Evolutionary conservation across 2,329 filamentous ascomycete genomes (phyloP).

Genomic region (Fusarium brevicatenulatum): DNA sequence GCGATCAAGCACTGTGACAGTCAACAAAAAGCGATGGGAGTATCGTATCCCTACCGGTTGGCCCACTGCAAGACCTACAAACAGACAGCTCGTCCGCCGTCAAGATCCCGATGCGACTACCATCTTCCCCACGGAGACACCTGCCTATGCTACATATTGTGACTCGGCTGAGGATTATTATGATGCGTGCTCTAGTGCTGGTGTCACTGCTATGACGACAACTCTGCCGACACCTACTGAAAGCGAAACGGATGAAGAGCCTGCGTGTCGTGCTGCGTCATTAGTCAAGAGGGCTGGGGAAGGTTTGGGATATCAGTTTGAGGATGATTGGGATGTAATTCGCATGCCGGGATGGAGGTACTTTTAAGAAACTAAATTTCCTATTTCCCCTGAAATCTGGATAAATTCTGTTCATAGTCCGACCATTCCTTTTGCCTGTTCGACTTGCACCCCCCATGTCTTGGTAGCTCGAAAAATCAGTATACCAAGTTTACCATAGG

Average conservation of each 20-base stretch:
- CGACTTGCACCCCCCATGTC: no score
- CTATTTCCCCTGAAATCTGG: no score
- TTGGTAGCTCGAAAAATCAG: no score
- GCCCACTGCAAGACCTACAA: not conserved
- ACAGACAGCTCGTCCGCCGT: not conserved
- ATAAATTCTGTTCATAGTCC: no score
- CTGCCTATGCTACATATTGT: not conserved
- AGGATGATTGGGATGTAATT: not conserved
- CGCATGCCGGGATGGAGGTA: not conserved
- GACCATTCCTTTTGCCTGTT: no score
- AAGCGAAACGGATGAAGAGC: not conserved
- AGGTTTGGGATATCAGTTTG: not conserved
- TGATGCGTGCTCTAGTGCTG: not conserved
- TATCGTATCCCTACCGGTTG: not conserved
- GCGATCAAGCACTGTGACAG: fast-evolving
- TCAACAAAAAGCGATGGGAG: not conserved
- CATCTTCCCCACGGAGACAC: not conserved
- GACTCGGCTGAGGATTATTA: not conserved
- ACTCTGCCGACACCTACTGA: not conserved
- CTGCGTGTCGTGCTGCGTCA: not conserved
- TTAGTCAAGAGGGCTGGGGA: not conserved
- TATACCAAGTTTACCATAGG: no score
- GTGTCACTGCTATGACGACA: not conserved
- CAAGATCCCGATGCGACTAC: not conserved
- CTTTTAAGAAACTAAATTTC: not conserved